Conservation (phyloP, 352 stramenopile genomes). For the Peronospora farinosa region DNA sequence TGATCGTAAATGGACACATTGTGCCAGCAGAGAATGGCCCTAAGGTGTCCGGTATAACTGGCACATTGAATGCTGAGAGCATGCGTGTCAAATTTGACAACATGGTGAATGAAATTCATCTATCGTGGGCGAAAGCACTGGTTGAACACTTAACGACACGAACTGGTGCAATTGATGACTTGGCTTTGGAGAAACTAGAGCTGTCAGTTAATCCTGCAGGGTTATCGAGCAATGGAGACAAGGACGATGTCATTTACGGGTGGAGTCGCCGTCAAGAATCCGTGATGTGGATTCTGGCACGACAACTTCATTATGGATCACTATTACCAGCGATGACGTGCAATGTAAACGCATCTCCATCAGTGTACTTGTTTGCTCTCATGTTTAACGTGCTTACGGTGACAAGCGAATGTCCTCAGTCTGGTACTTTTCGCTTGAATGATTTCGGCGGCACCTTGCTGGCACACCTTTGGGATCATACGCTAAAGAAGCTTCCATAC, state of each 20-base stretch:
- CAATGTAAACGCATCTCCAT: constrained; percentile 28
- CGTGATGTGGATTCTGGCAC: constrained; percentile 24
- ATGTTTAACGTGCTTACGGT: constrained; percentile 46
- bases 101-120: constrained; percentile 27
- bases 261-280: constrained; percentile 31
- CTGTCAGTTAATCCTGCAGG: constrained; percentile 25
- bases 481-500: constrained; percentile 47
- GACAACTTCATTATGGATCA: constrained; percentile 17
- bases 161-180: constrained; percentile 1
- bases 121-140: constrained; percentile 27
- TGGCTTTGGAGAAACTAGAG: constrained; percentile 14
- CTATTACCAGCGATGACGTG: constrained; percentile 20
- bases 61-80: constrained; percentile 7
- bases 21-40: background rate
- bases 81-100: constrained; percentile 24
- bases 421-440: constrained; percentile 40
- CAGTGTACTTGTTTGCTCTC: constrained; percentile 43
- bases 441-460: constrained; percentile 36
- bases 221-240: constrained; percentile 11
- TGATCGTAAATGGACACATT: constrained; percentile 30
- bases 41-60: constrained; percentile 6
- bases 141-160: constrained; percentile 17
- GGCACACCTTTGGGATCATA: constrained; percentile 36
- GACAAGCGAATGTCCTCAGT: constrained; percentile 16
- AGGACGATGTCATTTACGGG: constrained; percentile 23